Evolutionary conservation across 768 basidiomycete genomes (phyloP).

Genomic region (Mycena galopus): DNA sequence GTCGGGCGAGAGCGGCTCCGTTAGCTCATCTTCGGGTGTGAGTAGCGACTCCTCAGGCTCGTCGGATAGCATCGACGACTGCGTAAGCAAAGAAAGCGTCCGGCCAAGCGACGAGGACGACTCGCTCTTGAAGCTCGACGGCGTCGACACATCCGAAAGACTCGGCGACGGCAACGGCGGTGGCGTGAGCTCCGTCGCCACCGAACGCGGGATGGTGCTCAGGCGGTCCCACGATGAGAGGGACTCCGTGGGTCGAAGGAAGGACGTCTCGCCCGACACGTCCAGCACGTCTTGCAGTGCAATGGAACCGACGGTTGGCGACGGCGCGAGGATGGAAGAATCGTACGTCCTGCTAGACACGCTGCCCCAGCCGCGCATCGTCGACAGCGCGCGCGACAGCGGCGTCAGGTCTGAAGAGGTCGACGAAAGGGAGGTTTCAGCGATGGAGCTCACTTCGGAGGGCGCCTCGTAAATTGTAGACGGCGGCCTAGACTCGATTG

Average conservation of each 20-base stretch:
- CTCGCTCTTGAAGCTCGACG: conserved; percentile 22
- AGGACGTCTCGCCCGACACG: conserved; percentile 79
- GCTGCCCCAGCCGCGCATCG: conserved; percentile 61
- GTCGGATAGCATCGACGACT: conserved; percentile 34
- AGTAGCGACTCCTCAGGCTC: conserved; percentile 1
- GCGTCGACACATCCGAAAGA: conserved; percentile 34
- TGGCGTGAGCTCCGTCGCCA: conserved; percentile 45
- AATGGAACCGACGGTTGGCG: conserved; percentile 69
- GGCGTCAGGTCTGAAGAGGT: conserved; percentile 29
- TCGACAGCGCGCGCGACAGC: conserved; percentile 43
- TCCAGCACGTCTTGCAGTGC: conserved; percentile 73
- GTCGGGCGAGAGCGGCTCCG: conserved; percentile 10
- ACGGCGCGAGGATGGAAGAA: conserved; percentile 79
- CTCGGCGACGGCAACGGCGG: conserved; percentile 41
- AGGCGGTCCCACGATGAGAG: conserved; percentile 59
- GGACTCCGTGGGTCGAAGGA: conserved; percentile 69
- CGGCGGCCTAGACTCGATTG: conserved; percentile 34
- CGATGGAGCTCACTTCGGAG: conserved; percentile 27
- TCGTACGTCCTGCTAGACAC: conserved; percentile 82
- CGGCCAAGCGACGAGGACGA: conserved; percentile 29
- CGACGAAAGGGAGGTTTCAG: conserved; percentile 27
- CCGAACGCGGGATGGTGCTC: conserved; percentile 59
- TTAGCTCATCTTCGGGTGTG: too few species aligned
- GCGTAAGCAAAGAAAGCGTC: conserved; percentile 28
- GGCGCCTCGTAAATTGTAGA: conserved; percentile 20